phyloP scores from a whole-genome alignment of 2,329 filamentous ascomycete genomes.

The Colletotrichum cuscutae region DNA sequence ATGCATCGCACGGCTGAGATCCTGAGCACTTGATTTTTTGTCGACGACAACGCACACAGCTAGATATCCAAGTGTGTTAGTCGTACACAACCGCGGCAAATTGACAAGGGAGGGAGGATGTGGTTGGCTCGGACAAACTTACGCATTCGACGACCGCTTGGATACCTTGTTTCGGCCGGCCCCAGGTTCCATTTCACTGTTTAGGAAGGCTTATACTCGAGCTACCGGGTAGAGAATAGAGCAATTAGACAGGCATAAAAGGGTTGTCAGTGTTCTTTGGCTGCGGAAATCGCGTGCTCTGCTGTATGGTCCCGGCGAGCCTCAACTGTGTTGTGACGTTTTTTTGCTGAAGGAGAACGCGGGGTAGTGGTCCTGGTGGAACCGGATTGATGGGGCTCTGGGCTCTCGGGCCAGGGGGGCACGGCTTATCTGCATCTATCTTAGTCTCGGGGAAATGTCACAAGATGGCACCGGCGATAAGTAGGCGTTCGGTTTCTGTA shows the following conservation, averaged over 20 bases:
- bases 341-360: neutral
- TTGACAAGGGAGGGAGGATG: neutral
- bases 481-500: neutral
- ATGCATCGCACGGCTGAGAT: conserved; percentile 54
- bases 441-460: neutral
- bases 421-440: neutral
- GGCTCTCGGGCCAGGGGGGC: neutral
- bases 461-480: neutral
- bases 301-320: neutral
- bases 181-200: conserved; percentile 25
- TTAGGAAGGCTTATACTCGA: neutral
- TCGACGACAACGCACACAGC: conserved; percentile 55
- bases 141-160: conserved; percentile 38
- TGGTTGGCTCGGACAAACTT: conserved; percentile 2
- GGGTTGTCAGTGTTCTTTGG: neutral
- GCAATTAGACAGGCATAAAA: neutral
- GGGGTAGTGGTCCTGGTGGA: neutral
- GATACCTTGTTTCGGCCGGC: conserved; percentile 27
- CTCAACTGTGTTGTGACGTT: neutral
- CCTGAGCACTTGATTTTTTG: conserved; percentile 60
- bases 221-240: neutral
- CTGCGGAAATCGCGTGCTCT: neutral
- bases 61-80: conserved; percentile 30
- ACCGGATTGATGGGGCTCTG: neutral
- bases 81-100: neutral